Evolutionary conservation across 2,329 filamentous ascomycete species (phyloP).

Genomic region (Aureobasidium pullulans): DNA sequence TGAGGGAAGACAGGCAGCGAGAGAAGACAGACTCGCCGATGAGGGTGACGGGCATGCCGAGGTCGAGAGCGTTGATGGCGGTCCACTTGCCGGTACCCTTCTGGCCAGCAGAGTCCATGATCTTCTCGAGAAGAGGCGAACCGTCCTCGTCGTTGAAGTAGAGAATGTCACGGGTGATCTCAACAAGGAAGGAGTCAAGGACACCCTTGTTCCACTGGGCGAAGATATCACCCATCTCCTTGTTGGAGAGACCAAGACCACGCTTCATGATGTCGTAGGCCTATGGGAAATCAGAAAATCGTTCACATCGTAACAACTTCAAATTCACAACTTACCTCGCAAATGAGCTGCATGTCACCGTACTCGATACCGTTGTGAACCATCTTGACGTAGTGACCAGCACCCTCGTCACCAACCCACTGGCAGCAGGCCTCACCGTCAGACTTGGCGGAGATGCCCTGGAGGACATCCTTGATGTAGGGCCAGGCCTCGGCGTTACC

Average conservation of each 20-base stretch:
- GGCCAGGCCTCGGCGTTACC: constrained; percentile 98
- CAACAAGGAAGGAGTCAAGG: constrained; percentile 96
- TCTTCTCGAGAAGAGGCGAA: constrained; percentile 91
- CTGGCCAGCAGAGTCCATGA: constrained; percentile 95
- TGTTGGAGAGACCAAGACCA: constrained; percentile 76
- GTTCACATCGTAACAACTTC: neutral
- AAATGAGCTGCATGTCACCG: constrained; percentile 99
- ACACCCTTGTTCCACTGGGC: constrained; percentile 98
- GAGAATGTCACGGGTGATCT: constrained; percentile 98
- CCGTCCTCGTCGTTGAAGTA: constrained; percentile 97
- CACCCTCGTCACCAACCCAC: constrained; percentile 99
- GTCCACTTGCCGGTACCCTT: constrained; percentile 99
- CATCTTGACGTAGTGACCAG: constrained; percentile 99
- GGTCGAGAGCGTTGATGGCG: constrained; percentile 95
- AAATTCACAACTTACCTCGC: constrained; percentile 60
- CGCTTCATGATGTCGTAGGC: constrained; percentile 99
- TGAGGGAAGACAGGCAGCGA: constrained; percentile 88
- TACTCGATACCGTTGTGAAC: constrained; percentile 99
- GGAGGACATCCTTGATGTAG: constrained; percentile 98
- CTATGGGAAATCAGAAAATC: constrained; percentile 40
- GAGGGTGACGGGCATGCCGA: constrained; percentile 96
- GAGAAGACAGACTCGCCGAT: constrained; percentile 96
- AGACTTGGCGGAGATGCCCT: constrained; percentile 95
- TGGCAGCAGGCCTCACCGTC: constrained; percentile 97
- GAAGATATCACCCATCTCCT: constrained; percentile 95